Conservation (phyloP, 73 alveolate species). For the Halteria grandinella region DNA sequence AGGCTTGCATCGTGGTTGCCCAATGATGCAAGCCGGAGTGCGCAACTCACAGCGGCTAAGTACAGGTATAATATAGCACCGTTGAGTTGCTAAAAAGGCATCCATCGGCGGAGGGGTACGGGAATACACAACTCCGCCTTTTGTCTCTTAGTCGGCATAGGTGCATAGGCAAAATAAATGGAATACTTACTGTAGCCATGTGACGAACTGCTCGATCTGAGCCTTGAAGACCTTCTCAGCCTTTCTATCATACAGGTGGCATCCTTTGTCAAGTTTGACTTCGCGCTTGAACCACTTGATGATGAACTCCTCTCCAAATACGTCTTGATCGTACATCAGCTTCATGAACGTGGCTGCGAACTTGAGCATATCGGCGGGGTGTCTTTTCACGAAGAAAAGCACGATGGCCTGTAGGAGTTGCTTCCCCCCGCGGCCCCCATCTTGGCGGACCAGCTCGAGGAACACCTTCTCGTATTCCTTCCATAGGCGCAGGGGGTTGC, state of each 20-base stretch:
- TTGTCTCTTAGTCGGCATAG: slow-evolving; percentile 53
- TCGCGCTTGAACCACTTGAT: slow-evolving; percentile 53
- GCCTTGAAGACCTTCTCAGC: slow-evolving; percentile 50
- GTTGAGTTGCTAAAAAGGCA: slow-evolving; percentile 29
- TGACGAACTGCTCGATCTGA: slow-evolving; percentile 46
- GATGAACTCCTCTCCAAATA: slow-evolving; percentile 61
- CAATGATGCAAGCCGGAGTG: too few relatives aligned
- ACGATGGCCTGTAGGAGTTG: slow-evolving; percentile 54
- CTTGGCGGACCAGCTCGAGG: slow-evolving; percentile 8
- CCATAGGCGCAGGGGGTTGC: slow-evolving; percentile 48
- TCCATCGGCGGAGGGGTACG: slow-evolving; percentile 4
- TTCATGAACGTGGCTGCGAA: slow-evolving; percentile 61
- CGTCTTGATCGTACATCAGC: slow-evolving; percentile 59
- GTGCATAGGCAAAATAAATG: slow-evolving; percentile 13
- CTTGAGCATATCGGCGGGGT: slow-evolving; percentile 33
- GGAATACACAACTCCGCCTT: slow-evolving; percentile 8
- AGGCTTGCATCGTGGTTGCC: too few relatives aligned
- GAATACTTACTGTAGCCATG: slow-evolving; percentile 66
- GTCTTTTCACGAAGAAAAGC: slow-evolving; percentile 25
- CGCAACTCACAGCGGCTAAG: too few relatives aligned
- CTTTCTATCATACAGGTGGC: slow-evolving; percentile 52
- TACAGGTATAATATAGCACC: too few relatives aligned
- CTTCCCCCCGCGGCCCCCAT: slow-evolving; percentile 49
- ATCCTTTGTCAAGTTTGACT: slow-evolving; percentile 50
- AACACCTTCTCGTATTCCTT: slow-evolving; percentile 17